Evolutionary conservation across 208 protist species (phyloP).

Genomic region (Wallacemonas rigidus): DNA sequence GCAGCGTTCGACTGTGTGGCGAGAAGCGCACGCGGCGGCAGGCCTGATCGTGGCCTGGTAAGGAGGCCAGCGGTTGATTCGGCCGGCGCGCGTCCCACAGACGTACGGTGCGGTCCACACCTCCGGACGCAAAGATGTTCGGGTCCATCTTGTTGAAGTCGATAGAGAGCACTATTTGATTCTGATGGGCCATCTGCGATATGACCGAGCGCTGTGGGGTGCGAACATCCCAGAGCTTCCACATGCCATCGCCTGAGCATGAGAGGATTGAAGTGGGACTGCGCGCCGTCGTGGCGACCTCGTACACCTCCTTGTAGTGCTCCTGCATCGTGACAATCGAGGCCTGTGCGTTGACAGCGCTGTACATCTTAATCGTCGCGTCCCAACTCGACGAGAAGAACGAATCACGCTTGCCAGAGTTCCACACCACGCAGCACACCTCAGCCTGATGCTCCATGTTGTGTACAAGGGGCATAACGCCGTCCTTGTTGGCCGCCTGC

Average conservation of each 20-base stretch:
- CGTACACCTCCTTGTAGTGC: conserved; percentile 93
- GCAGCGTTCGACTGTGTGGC: conserved; percentile 65
- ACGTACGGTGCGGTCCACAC: conserved; percentile 83
- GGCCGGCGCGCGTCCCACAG: conserved; percentile 86
- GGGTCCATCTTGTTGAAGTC: conserved; percentile 92
- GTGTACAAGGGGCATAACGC: conserved; percentile 72
- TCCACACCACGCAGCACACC: conserved; percentile 83
- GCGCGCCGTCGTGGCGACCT: conserved; percentile 68
- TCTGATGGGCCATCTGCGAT: conserved; percentile 79
- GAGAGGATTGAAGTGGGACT: conserved; percentile 84
- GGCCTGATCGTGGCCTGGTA: conserved; percentile 87
- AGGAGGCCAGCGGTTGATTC: conserved; percentile 65
- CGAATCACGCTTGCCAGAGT: conserved; percentile 59
- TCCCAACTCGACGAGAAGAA: conserved; percentile 90
- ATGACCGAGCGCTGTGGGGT: conserved; percentile 63
- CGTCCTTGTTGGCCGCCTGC: conserved; percentile 77
- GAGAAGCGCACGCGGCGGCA: conserved; percentile 89
- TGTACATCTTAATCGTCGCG: conserved; percentile 79
- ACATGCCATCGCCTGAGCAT: conserved; percentile 88
- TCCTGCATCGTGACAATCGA: conserved; percentile 70
- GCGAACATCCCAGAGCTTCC: conserved; percentile 92
- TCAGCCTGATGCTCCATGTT: conserved; percentile 78
- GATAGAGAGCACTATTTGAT: conserved; percentile 88
- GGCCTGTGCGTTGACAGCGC: conserved; percentile 56
- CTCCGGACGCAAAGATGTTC: conserved; percentile 87